Conservation (phyloP, 805 yeast species). For the Lachancea dasiensis region DNA sequence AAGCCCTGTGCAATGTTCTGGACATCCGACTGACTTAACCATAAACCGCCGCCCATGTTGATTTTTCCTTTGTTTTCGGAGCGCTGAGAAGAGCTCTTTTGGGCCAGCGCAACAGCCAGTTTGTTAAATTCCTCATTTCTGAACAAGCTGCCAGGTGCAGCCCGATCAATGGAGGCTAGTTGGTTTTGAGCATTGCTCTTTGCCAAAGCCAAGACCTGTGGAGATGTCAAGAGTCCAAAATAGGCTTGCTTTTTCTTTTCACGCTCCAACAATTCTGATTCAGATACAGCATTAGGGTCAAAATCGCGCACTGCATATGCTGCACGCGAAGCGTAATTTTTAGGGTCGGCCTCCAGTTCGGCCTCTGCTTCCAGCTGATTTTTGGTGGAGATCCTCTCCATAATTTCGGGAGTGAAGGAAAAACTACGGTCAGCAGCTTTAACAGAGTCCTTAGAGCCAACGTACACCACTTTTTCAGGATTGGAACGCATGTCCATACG, state of each 20-base stretch:
- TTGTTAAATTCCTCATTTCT: slow-evolving; percentile 55
- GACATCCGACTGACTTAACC: slow-evolving; percentile 68
- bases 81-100: slow-evolving; percentile 53
- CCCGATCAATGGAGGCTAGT: slow-evolving; percentile 38
- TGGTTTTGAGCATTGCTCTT: slow-evolving; percentile 43
- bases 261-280: slow-evolving; percentile 43
- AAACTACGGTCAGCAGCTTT: slow-evolving; percentile 21
- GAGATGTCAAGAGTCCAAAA: slow-evolving; percentile 28
- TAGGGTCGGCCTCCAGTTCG: slow-evolving; percentile 52
- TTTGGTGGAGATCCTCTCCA: slow-evolving; percentile 16
- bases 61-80: slow-evolving; percentile 43
- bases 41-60: slow-evolving; percentile 84
- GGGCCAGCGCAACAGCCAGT: slow-evolving; percentile 73
- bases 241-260: slow-evolving; percentile 24
- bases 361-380: slow-evolving; percentile 50
- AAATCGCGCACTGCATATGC: slow-evolving; percentile 36
- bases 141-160: slow-evolving; percentile 32
- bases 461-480: slow-evolving; percentile 10
- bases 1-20: slow-evolving; percentile 71
- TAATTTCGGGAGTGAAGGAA: slow-evolving; percentile 17
- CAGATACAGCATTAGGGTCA: slow-evolving; percentile 33
- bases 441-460: slow-evolving; percentile 19
- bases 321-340: slow-evolving; percentile 38
- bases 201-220: slow-evolving; percentile 46
- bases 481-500: slow-evolving; percentile 16